Base-by-base conservation (phyloP, 2,329 filamentous ascomycete genomes). In the Ceratocystis ficicola region DNA sequence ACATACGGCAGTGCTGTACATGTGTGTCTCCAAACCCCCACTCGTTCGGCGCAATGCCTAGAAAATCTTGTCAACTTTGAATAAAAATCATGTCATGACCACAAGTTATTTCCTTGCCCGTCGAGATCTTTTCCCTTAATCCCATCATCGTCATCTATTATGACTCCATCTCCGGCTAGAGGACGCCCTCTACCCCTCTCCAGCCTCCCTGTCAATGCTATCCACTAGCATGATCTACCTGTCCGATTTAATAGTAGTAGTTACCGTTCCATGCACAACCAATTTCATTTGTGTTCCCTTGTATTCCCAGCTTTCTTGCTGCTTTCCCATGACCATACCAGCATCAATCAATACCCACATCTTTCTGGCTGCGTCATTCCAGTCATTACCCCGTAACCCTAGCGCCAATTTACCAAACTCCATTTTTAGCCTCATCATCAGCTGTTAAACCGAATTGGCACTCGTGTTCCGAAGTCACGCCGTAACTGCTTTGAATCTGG, bases 331-430 rank as follows among this genome's bases (percentile, higher is more conserved):
- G 25, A 50, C 12, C n/a, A 50, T 22, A 20, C 44, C 15, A 22
- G 22, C 10, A 50, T 20, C 6, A 22, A 50, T 22, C 10, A 5
- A 57, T 30, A 57, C 22, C 52, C 52, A 57, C 52, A 57, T 57
- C 22, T 57, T n/a, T 25, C 22, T 28, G 15, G 52, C 52, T 57
- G 15, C 52, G 28, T 57, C 52, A 57, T 57, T 57, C 52, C 52
- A 57, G 28, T 32, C 28, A 57, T 20, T 50, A 25, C 48, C n/a
- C 2, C 52, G 28, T 25, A 57, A 57, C 52, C 52, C 52, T 57
- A 57, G 52, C 52, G 52, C 52, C 52, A 41, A 57, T 57, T 57
- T 30, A 57, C 30, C 17, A 5, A 57, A n/a, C 52, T 57, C 52
- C 52, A 57, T 57, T 57, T 30, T 57, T 28, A 57, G 52, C 52